Percentiles rank a stretch among this genome's conserved stretches.
Evolutionary conservation across 1,139 yeast genomes (phyloP).

Genomic region (Blastobotrys serpentis): DNA sequence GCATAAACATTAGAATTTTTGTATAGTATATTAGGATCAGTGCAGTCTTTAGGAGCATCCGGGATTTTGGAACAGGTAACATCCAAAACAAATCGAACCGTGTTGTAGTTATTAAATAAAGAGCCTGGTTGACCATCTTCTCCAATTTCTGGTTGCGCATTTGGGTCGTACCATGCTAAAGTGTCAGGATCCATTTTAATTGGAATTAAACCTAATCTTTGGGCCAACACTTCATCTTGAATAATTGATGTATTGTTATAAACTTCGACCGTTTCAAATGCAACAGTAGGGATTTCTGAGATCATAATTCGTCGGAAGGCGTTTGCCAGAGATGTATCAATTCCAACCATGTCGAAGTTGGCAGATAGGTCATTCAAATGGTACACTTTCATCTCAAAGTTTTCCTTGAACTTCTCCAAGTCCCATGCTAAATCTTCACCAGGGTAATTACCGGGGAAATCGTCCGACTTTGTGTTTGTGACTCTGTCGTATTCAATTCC

Average conservation of each 20-base stretch:
- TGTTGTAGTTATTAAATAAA: slow-evolving; percentile 72
- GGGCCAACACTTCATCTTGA: slow-evolving; percentile 95
- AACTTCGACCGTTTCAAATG: slow-evolving; percentile 86
- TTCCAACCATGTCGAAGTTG: slow-evolving; percentile 80
- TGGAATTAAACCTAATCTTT: slow-evolving; percentile 90
- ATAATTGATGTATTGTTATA: slow-evolving; percentile 94
- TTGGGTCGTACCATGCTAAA: slow-evolving; percentile 64
- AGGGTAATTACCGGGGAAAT: slow-evolving; percentile 79
- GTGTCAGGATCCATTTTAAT: slow-evolving; percentile 87
- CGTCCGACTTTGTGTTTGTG: slow-evolving; percentile 55
- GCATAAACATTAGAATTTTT: slow-evolving; percentile 87
- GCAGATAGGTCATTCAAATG: slow-evolving; percentile 64
- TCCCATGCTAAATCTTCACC: slow-evolving; percentile 78
- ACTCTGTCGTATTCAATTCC: slow-evolving; percentile 91
- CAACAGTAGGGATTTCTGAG: slow-evolving; percentile 93
- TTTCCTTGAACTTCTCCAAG: slow-evolving; percentile 68
- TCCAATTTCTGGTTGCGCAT: slow-evolving; percentile 50
- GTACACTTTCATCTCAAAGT: slow-evolving; percentile 68
- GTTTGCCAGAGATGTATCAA: slow-evolving; percentile 91
- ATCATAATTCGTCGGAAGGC: slow-evolving; percentile 97
- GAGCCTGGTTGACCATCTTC: slow-evolving; percentile 25
- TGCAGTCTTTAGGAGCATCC: slow-evolving; percentile 73
- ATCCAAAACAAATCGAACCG: slow-evolving; percentile 77
- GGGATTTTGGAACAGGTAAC: slow-evolving; percentile 84
- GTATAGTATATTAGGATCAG: slow-evolving; percentile 80